phyloP scores from a whole-genome alignment of 2,329 filamentous ascomycete genomes.

The Allantophomopsis lycopodina region DNA sequence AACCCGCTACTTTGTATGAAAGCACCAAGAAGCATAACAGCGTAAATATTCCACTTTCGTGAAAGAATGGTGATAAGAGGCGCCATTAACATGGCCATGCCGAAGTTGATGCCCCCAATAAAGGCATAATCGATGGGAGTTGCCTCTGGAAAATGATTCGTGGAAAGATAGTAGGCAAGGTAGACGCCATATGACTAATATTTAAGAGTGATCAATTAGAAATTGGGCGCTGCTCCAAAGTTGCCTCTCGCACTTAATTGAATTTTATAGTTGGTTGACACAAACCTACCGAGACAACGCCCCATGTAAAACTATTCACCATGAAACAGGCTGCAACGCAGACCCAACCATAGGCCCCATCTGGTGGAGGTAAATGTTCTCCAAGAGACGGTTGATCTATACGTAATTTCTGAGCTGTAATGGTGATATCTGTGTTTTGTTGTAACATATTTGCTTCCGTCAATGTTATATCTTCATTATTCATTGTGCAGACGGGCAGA shows the following conservation, averaged over 20 bases:
- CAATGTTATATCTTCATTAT: no score
- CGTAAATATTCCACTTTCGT: conserved; percentile 30
- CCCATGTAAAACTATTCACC: conserved; percentile 16
- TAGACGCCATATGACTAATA: conserved; percentile 35
- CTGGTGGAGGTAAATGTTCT: conserved; percentile 20
- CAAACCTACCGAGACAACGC: conserved; percentile 1
- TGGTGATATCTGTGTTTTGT: no score
- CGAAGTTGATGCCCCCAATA: conserved; percentile 38
- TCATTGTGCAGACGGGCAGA: no score
- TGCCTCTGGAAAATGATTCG: conserved; percentile 33
- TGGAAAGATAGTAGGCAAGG: conserved; percentile 38
- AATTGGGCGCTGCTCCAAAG: no score
- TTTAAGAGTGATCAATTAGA: no score
- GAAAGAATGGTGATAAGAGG: conserved; percentile 34
- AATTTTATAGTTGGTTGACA: no score
- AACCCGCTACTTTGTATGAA: conserved; percentile 31
- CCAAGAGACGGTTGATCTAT: no score
- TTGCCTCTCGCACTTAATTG: no score
- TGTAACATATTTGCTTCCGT: no score
- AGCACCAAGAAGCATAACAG: conserved; percentile 34
- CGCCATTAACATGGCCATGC: conserved; percentile 34
- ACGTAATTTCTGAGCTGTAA: no score
- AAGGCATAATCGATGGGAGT: conserved; percentile 42
- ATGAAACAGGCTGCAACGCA: conserved; percentile 8
- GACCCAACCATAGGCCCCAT: conserved; percentile 33